Evolutionary conservation across 2,329 filamentous ascomycete species (phyloP).

Genomic region (Hypomyces rosellus): DNA sequence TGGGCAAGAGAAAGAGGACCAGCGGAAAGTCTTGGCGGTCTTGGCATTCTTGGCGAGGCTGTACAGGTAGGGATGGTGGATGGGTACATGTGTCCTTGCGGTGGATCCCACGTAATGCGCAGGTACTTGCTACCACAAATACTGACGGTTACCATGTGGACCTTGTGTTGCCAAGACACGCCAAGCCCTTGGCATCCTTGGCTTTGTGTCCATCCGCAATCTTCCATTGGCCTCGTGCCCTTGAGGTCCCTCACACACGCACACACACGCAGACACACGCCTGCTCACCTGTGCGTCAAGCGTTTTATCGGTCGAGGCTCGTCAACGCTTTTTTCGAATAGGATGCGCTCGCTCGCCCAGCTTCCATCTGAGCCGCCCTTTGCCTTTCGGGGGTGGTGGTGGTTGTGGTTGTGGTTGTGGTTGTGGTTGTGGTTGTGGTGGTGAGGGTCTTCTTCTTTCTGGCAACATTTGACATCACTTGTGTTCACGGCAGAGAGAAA

Average conservation of each 20-base stretch:
- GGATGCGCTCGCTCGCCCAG: too few species aligned
- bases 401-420: background rate
- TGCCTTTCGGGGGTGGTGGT: background rate
- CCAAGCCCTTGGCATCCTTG: slow-evolving; percentile 35
- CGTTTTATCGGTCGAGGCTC: slow-evolving; percentile 20
- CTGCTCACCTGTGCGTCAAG: slow-evolving; percentile 24
- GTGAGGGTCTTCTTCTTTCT: background rate
- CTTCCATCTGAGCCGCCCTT: too few species aligned
- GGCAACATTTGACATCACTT: background rate
- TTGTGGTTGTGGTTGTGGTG: background rate
- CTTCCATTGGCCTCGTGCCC: slow-evolving; percentile 24
- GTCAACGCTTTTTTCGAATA: background rate
- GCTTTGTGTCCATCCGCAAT: slow-evolving; percentile 26
- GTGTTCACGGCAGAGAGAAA: background rate
- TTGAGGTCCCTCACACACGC: slow-evolving; percentile 16
- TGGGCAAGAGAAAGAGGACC: slow-evolving; percentile 29
- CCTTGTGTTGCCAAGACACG: slow-evolving; percentile 28
- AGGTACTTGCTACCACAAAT: background rate
- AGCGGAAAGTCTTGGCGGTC: slow-evolving; percentile 32
- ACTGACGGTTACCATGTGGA: background rate
- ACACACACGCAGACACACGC: slow-evolving; percentile 12
- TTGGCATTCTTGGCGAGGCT: slow-evolving; percentile 23
- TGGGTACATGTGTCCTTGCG: slow-evolving; percentile 3
- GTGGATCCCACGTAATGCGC: background rate
- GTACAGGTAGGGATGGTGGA: background rate